Evolutionary conservation across 2,329 filamentous ascomycete species (phyloP).

Genomic region (Claviceps quebecensis): DNA sequence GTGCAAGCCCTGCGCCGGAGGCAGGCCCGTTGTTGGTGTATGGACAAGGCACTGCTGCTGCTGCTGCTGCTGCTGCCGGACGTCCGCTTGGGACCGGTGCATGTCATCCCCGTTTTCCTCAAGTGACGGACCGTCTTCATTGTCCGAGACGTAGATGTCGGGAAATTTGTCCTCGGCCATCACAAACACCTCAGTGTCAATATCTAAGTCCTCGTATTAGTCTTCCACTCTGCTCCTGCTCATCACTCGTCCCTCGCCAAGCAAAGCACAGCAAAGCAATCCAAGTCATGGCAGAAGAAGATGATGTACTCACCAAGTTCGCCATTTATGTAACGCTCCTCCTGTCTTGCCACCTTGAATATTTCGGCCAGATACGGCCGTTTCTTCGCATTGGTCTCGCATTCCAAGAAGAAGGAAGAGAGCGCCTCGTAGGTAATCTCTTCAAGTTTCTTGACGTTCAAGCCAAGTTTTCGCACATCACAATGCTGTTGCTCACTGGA

Average conservation of each 20-base stretch:
- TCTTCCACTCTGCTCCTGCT: not conserved
- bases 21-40: conserved; percentile 22
- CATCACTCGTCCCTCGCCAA: not conserved
- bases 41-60: conserved; percentile 22
- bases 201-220: conserved; percentile 4
- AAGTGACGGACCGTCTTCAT: conserved; percentile 25
- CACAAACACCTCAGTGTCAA: conserved; percentile 31
- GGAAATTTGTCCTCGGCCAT: conserved; percentile 38
- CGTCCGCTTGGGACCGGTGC: conserved; percentile 19
- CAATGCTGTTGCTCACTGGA: conserved; percentile 34
- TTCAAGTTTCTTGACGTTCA: conserved; percentile 43
- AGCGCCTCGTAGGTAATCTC: conserved; percentile 44
- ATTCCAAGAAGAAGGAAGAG: conserved; percentile 43
- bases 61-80: conserved; percentile 17
- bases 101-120: conserved; percentile 30
- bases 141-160: conserved; percentile 33
- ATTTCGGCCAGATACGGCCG: conserved; percentile 43
- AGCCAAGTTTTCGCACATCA: conserved; percentile 36
- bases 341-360: conserved; percentile 43
- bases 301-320: conserved; percentile 37
- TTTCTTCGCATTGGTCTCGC: conserved; percentile 41
- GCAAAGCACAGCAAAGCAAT: not conserved
- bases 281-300: not conserved
- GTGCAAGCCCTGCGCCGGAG: conserved; percentile 18
- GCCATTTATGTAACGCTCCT: conserved; percentile 41